phyloP scores from a whole-genome alignment of 2,329 filamentous ascomycete species.

The Juglanconis sp. region DNA sequence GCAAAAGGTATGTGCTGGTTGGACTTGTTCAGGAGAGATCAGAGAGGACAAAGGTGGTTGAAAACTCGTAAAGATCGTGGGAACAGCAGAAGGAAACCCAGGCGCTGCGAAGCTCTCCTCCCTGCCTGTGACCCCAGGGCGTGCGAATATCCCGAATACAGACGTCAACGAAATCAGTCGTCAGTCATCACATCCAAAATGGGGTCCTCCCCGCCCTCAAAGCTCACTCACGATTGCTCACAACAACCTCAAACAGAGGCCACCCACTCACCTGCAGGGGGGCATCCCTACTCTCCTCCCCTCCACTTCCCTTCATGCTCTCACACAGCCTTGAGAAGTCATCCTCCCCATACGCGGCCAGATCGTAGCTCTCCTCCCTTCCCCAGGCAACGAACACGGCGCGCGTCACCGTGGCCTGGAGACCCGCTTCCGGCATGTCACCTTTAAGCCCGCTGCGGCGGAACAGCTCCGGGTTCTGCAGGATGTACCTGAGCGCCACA shows the following conservation, averaged over 20 bases:
- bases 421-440: background rate
- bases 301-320: background rate
- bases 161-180: background rate
- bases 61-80: too few relatives aligned
- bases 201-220: background rate
- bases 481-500: slow-evolving; percentile 10
- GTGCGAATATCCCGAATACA: too few relatives aligned
- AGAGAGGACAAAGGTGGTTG: too few relatives aligned
- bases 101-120: too few relatives aligned
- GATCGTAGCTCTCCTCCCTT: slow-evolving; percentile 10
- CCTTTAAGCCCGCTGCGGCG: too few relatives aligned
- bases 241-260: slow-evolving; percentile 14
- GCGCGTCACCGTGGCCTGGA: slow-evolving; percentile 7
- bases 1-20: too few relatives aligned
- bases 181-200: background rate
- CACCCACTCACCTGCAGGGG: background rate
- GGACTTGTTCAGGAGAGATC: too few relatives aligned
- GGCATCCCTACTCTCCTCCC: background rate
- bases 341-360: slow-evolving; percentile 9
- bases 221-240: background rate
- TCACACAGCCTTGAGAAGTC: slow-evolving; percentile 12
- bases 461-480: background rate
- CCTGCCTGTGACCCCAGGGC: too few relatives aligned
- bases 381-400: slow-evolving; percentile 1
- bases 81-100: too few relatives aligned